Conservation (phyloP, 495 filamentous ascomycete species). For the Glonium stellatum region DNA sequence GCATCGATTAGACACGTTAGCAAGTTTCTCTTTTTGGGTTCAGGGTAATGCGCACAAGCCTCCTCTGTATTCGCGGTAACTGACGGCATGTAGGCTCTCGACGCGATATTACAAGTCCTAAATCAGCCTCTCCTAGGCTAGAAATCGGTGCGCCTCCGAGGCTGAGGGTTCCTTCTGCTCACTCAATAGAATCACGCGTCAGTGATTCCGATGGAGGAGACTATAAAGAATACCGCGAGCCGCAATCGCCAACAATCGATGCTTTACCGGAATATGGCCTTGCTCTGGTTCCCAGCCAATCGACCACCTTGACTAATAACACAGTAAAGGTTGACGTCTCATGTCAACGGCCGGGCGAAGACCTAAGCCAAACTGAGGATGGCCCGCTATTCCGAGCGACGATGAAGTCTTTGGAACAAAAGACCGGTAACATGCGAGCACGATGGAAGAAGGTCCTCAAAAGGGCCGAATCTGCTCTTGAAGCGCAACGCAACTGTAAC, state of each 20-base stretch:
- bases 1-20: conserved; percentile 79
- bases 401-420: conserved; percentile 93
- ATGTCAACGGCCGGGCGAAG: conserved; percentile 78
- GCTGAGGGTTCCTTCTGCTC: conserved; percentile 71
- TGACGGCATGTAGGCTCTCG: conserved; percentile 29
- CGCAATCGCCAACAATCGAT: conserved; percentile 57
- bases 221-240: conserved; percentile 42
- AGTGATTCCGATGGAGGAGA: conserved; percentile 57
- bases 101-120: conserved; percentile 32
- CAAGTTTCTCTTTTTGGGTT: conserved; percentile 92
- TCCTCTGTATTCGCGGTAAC: neutral
- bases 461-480: conserved; percentile 76
- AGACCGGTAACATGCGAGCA: conserved; percentile 85
- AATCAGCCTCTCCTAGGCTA: conserved; percentile 53
- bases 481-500: conserved; percentile 75
- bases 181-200: conserved; percentile 70
- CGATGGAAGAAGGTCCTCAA: conserved; percentile 96
- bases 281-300: conserved; percentile 32
- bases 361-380: conserved; percentile 81
- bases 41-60: conserved; percentile 50
- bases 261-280: conserved; percentile 43
- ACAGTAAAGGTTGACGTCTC: conserved; percentile 80
- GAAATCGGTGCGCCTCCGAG: conserved; percentile 67
- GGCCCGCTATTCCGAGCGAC: conserved; percentile 93
- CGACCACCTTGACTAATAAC: conserved; percentile 42